Evolutionary conservation across 495 filamentous ascomycete genomes (phyloP).

Genomic region (Penicillium crystallinum): DNA sequence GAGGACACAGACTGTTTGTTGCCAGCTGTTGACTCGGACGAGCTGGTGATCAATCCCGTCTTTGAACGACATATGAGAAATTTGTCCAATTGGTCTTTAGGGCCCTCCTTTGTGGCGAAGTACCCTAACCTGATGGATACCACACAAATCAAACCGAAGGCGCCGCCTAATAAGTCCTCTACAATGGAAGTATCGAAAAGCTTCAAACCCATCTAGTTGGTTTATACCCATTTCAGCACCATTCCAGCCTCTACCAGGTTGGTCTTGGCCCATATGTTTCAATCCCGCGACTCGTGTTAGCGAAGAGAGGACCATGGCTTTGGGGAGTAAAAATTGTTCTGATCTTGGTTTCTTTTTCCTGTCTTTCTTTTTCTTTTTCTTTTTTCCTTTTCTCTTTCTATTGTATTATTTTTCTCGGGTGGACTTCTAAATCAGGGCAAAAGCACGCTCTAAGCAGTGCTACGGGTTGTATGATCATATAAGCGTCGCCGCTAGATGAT

Average conservation of each 20-base stretch:
- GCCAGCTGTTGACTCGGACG: slow-evolving; percentile 48
- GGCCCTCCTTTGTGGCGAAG: slow-evolving; percentile 56
- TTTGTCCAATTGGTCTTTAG: slow-evolving; percentile 72
- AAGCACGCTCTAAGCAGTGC: not conserved
- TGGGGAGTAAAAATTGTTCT: not conserved
- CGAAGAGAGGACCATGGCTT: not conserved
- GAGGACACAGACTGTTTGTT: slow-evolving; percentile 58
- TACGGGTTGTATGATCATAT: not conserved
- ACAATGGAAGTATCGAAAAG: not conserved
- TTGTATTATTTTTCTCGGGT: not conserved
- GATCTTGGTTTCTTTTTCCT: no score
- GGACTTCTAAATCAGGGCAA: not conserved
- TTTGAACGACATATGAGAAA: slow-evolving; percentile 70
- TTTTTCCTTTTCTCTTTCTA: not conserved
- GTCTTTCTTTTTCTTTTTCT: no score
- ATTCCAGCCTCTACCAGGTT: not conserved
- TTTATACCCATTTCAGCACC: not conserved
- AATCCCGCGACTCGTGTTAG: not conserved
- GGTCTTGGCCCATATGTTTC: slow-evolving; percentile 4
- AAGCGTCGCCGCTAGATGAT: not conserved
- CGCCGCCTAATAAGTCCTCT: not conserved
- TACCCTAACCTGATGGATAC: slow-evolving; percentile 59
- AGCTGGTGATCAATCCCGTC: slow-evolving; percentile 69
- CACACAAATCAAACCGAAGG: slow-evolving; percentile 32
- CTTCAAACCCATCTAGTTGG: not conserved